Conservation (phyloP, 2,329 filamentous ascomycete genomes). For the Talaromyces albobiverticillius region DNA sequence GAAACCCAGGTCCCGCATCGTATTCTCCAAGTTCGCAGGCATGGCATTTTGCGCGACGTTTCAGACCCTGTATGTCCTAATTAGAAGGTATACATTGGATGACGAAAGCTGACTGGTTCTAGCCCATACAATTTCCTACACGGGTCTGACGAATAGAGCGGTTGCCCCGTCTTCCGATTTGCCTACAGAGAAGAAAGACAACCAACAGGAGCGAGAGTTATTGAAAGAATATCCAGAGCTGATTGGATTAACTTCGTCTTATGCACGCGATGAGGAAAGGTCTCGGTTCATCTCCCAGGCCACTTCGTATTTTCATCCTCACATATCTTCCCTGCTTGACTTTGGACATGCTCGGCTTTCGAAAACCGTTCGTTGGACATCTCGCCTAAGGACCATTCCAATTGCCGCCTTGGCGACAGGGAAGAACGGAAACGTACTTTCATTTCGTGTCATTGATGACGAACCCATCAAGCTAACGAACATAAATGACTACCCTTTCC, state of each 20-base stretch:
- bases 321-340: slow-evolving; percentile 44
- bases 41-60: slow-evolving; percentile 50
- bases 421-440: slow-evolving; percentile 47
- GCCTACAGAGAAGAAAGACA: background rate
- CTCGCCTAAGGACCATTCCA: slow-evolving; percentile 25
- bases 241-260: slow-evolving; percentile 28
- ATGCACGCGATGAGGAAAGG: slow-evolving; percentile 27
- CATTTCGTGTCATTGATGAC: slow-evolving; percentile 38
- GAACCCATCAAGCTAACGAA: slow-evolving; percentile 26
- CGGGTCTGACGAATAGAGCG: slow-evolving; percentile 28
- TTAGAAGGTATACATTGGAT: background rate
- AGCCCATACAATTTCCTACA: slow-evolving; percentile 24
- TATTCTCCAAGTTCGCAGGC: slow-evolving; percentile 47
- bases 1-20: slow-evolving; percentile 53
- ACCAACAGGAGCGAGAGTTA: slow-evolving; percentile 19
- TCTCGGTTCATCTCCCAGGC: slow-evolving; percentile 31
- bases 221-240: slow-evolving; percentile 34
- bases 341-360: slow-evolving; percentile 47
- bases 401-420: slow-evolving; percentile 42
- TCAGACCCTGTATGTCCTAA: slow-evolving; percentile 25
- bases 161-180: slow-evolving; percentile 20
- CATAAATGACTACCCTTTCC: slow-evolving; percentile 26
- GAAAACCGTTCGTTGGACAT: slow-evolving; percentile 23
- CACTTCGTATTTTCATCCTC: slow-evolving; percentile 32
- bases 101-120: slow-evolving; percentile 4